phyloP scores from a whole-genome alignment of 208 protist species.

The Lotmaria passim region DNA sequence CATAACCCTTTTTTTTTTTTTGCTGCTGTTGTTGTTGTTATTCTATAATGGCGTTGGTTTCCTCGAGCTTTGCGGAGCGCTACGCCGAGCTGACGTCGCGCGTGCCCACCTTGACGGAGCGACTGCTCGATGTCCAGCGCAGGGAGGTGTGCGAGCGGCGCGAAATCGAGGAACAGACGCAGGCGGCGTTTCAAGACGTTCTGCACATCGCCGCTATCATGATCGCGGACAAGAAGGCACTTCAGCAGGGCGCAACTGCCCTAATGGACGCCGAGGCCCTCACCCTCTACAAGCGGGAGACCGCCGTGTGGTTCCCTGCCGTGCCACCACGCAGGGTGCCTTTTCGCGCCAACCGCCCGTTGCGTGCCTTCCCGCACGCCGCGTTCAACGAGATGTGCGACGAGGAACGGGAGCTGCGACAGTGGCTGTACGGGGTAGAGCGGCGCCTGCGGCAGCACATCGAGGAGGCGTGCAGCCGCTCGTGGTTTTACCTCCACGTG shows the following conservation, averaged over 20 bases:
- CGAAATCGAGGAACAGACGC: slow-evolving; percentile 48
- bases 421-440: slow-evolving; percentile 71
- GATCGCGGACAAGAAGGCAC: slow-evolving; percentile 64
- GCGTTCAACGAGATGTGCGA: slow-evolving; percentile 51
- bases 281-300: slow-evolving; percentile 46
- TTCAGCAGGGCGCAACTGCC: slow-evolving; percentile 30
- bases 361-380: slow-evolving; percentile 54
- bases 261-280: slow-evolving; percentile 34
- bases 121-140: slow-evolving; percentile 56
- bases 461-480: slow-evolving; percentile 53
- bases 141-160: slow-evolving; percentile 62
- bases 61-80: slow-evolving; percentile 62
- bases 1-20: slow-evolving; percentile 21
- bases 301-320: slow-evolving; percentile 58
- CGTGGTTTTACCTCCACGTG: slow-evolving; percentile 51
- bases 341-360: slow-evolving; percentile 28
- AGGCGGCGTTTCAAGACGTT: slow-evolving; percentile 51
- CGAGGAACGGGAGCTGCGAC: slow-evolving; percentile 76
- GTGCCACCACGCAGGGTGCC: slow-evolving; percentile 35
- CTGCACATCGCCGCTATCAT: slow-evolving; percentile 64
- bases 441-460: slow-evolving; percentile 48
- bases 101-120: slow-evolving; percentile 46
- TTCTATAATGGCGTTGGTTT: slow-evolving; percentile 52
- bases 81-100: slow-evolving; percentile 58
- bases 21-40: background rate